These are phyloP conservation scores for Astrephomene gubernaculifera DNA, from an alignment of 139 green algal genomes.

Conservation along the genomic window DNA sequence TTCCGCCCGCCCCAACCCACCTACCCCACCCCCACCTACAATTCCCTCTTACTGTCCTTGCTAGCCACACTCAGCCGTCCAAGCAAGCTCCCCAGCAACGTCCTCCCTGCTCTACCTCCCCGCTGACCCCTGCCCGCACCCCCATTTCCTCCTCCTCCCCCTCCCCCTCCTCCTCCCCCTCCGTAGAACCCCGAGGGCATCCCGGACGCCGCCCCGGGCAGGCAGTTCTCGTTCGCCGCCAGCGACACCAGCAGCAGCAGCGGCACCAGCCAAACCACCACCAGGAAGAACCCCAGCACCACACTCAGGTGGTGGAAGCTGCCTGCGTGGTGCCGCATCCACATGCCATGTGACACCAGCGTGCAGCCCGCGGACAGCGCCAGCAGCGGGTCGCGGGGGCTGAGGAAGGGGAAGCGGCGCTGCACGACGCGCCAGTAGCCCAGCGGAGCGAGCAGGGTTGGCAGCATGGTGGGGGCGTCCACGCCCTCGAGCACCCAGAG, in stretches of 20 bases:
- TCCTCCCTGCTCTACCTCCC: background rate
- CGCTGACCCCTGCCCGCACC: background rate
- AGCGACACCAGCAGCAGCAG: conserved; percentile 21
- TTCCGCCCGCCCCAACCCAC: no score
- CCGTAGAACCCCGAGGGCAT: conserved; percentile 2
- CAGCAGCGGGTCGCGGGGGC: background rate
- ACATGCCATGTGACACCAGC: background rate
- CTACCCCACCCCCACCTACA: no score
- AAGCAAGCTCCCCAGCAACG: conserved; percentile 11
- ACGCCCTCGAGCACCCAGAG: conserved; percentile 37
- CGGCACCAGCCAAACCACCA: conserved; percentile 18
- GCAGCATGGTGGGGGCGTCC: background rate
- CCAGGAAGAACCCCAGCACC: conserved; percentile 35
- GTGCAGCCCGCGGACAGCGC: background rate
- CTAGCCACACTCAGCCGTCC: background rate
- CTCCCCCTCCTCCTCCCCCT: background rate
- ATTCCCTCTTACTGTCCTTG: no score
- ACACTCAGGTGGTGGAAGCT: conserved; percentile 12
- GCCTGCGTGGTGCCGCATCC: conserved; percentile 11
- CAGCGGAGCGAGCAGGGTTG: background rate
- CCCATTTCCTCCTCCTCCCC: background rate
- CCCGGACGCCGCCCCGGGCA: conserved; percentile 5
- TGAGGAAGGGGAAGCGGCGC: conserved; percentile 10
- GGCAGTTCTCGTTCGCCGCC: conserved; percentile 36
- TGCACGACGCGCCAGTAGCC: conserved; percentile 22